Percentiles rank a stretch among this genome's conserved stretches.
phyloP scores from a whole-genome alignment of 352 stramenopile genomes.

The Pythium aquatile region DNA sequence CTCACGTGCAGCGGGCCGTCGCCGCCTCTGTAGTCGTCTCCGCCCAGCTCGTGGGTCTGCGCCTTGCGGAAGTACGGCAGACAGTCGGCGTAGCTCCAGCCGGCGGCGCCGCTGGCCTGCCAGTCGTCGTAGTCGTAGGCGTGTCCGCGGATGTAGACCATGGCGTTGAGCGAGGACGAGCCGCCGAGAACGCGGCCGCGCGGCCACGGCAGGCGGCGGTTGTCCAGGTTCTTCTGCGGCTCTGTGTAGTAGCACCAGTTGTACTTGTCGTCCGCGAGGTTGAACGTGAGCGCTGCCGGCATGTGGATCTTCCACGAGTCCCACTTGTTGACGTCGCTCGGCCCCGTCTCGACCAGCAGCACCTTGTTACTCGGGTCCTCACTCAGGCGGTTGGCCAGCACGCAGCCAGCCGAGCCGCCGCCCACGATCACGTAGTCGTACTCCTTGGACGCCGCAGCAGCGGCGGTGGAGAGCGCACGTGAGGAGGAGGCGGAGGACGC shows the following conservation, averaged over 20 bases:
- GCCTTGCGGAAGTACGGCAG: conserved; percentile 88
- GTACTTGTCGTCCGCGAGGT: conserved; percentile 80
- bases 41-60: conserved; percentile 74
- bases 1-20: conserved; percentile 80
- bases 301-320: conserved; percentile 92
- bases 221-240: conserved; percentile 81
- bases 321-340: conserved; percentile 76
- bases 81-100: conserved; percentile 88
- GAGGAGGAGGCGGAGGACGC: not conserved
- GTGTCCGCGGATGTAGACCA: conserved; percentile 90
- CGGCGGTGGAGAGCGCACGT: conserved; percentile 11
- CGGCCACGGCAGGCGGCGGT: conserved; percentile 77
- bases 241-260: conserved; percentile 89
- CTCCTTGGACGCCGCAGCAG: conserved; percentile 25
- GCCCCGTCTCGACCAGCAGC: conserved; percentile 89
- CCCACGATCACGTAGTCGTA: conserved; percentile 94
- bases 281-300: conserved; percentile 85
- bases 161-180: conserved; percentile 88
- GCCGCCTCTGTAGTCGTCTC: conserved; percentile 78
- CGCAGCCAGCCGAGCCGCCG: conserved; percentile 86
- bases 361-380: conserved; percentile 83
- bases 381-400: conserved; percentile 89
- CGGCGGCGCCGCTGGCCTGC: conserved; percentile 59
- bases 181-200: conserved; percentile 86
- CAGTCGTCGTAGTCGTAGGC: conserved; percentile 89